Percentiles rank a stretch among this genome's conserved stretches.
phyloP scores from a whole-genome alignment of 805 yeast genomes.

The Jamesozyma lodderae region DNA sequence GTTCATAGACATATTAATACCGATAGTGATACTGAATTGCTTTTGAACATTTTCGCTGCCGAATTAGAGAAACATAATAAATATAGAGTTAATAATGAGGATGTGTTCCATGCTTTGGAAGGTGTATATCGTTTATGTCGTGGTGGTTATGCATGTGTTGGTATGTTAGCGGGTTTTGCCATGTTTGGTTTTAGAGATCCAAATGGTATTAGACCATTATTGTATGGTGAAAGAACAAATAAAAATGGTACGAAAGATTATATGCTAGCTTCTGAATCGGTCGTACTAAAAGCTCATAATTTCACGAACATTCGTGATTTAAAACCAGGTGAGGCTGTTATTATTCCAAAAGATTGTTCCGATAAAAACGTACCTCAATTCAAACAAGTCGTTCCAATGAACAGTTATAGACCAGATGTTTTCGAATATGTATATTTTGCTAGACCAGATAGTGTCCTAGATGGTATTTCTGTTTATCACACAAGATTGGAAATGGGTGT shows the following conservation, averaged over 20 bases:
- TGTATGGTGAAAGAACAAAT: slow-evolving; percentile 72
- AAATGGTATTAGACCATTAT: slow-evolving; percentile 87
- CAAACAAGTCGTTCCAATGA: slow-evolving; percentile 73
- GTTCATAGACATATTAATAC: slow-evolving; percentile 97
- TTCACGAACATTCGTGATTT: slow-evolving; percentile 73
- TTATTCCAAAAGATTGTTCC: slow-evolving; percentile 69
- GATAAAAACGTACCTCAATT: slow-evolving; percentile 51
- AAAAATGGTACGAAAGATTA: slow-evolving; percentile 69
- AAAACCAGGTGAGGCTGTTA: slow-evolving; percentile 93
- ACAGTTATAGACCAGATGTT: slow-evolving; percentile 84
- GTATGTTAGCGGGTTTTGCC: slow-evolving; percentile 94
- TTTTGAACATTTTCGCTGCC: slow-evolving; percentile 83
- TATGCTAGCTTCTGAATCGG: slow-evolving; percentile 93
- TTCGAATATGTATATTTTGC: slow-evolving; percentile 98
- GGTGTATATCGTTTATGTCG: slow-evolving; percentile 76
- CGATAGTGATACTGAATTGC: slow-evolving; percentile 88
- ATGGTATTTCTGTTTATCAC: slow-evolving; percentile 93
- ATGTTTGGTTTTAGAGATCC: slow-evolving; percentile 95
- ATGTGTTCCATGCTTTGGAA: slow-evolving; percentile 74
- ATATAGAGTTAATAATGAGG: slow-evolving; percentile 84
- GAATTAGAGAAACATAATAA: slow-evolving; percentile 87
- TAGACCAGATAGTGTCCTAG: slow-evolving; percentile 90
- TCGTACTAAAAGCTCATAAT: slow-evolving; percentile 87
- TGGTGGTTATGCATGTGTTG: slow-evolving; percentile 96
- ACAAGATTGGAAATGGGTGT: slow-evolving; percentile 91